phyloP scores from a whole-genome alignment of 129 eudicot species.

The Scalesia atractyloides region DNA sequence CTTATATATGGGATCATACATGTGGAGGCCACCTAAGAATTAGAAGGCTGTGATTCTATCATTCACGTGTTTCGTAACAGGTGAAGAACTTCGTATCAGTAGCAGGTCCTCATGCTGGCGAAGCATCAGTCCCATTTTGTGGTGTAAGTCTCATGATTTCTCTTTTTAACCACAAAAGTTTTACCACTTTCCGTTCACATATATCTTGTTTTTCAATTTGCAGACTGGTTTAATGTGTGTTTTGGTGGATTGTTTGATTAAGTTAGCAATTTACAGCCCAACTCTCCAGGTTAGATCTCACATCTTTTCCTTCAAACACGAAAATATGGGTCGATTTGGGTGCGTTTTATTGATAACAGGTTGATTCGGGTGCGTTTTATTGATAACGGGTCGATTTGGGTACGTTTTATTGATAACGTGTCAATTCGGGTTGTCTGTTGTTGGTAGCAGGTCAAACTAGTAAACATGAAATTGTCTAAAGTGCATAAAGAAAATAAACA shows the following conservation, averaged over 20 bases:
- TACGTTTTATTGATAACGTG: not conserved
- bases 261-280: constrained; percentile 58
- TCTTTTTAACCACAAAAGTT: constrained; percentile 10
- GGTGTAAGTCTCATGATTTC: constrained; percentile 45
- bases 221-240: constrained; percentile 64
- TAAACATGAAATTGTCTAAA: not conserved
- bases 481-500: not conserved
- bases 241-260: constrained; percentile 55
- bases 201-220: constrained; percentile 21
- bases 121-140: constrained; percentile 77
- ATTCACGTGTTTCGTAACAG: constrained; percentile 39
- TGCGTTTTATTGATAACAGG: not conserved
- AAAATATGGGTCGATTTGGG: not conserved
- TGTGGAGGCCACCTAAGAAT: not conserved
- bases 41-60: not conserved
- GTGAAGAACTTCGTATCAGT: constrained; percentile 75
- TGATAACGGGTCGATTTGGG: not conserved
- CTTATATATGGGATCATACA: not conserved
- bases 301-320: constrained; percentile 8
- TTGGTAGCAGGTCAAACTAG: not conserved
- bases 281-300: constrained; percentile 59
- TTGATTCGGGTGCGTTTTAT: not conserved
- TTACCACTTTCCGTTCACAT: constrained; percentile 15
- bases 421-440: not conserved
- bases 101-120: constrained; percentile 93